Evolutionary conservation across 1,284 basidiomycete species (phyloP).

Genomic region (Sporisorium sorghi): DNA sequence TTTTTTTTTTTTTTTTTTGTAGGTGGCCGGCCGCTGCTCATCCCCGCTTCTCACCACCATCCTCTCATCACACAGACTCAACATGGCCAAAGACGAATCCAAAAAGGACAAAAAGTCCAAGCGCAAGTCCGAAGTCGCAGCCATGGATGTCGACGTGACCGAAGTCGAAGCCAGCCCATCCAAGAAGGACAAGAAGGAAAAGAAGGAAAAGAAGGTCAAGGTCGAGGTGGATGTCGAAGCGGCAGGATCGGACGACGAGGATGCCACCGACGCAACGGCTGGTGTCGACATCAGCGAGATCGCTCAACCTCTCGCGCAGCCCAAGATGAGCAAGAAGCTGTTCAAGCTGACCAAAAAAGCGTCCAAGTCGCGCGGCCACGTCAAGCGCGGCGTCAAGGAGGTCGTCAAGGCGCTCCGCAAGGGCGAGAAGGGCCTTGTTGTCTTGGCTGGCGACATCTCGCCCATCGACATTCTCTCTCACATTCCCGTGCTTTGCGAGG

Average conservation of each 20-base stretch:
- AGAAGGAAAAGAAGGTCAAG: constrained; percentile 56
- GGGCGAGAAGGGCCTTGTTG: constrained; percentile 74
- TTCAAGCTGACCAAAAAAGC: constrained; percentile 69
- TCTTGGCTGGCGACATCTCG: constrained; percentile 96
- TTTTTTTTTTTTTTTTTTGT: no score
- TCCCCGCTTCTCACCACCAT: constrained; percentile 8
- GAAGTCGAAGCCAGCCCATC: constrained; percentile 35
- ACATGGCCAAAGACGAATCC: constrained; percentile 58
- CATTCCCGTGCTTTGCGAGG: constrained; percentile 92
- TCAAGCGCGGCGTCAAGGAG: constrained; percentile 69
- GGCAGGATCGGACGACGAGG: constrained; percentile 50
- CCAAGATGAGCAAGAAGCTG: constrained; percentile 66
- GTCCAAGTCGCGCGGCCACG: constrained; percentile 67
- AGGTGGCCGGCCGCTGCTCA: not conserved
- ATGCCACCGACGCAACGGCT: constrained; percentile 22
- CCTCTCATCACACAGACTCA: not conserved
- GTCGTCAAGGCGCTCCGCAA: constrained; percentile 68
- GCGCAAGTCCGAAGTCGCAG: constrained; percentile 51
- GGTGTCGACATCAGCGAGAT: constrained; percentile 54
- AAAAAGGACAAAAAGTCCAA: constrained; percentile 64
- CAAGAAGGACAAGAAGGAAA: constrained; percentile 59
- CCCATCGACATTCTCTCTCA: constrained; percentile 99
- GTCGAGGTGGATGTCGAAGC: constrained; percentile 25
- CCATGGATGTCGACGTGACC: constrained; percentile 45
- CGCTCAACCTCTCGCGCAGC: constrained; percentile 62